Evolutionary conservation across 441 rosid species (phyloP).

Genomic region (Heliophila coronopifolia): DNA sequence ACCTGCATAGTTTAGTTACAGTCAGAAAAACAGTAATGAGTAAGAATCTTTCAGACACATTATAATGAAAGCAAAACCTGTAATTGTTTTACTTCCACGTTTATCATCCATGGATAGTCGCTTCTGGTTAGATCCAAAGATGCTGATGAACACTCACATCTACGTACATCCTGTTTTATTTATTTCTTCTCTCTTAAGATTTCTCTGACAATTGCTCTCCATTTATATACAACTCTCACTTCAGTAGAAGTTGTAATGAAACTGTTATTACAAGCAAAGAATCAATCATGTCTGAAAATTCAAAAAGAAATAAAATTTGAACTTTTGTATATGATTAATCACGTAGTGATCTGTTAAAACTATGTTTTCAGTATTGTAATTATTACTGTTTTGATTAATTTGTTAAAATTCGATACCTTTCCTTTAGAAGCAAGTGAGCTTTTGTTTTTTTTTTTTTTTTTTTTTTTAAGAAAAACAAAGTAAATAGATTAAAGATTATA

Average conservation of each 20-base stretch:
- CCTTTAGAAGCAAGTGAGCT: constrained; percentile 26
- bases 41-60: constrained; percentile 4
- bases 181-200: constrained; percentile 35
- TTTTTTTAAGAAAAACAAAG: background rate
- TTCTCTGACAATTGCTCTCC: constrained; percentile 31
- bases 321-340: constrained; percentile 2
- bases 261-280: constrained; percentile 30
- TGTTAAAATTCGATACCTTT: constrained; percentile 24
- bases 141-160: constrained; percentile 77
- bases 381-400: constrained; percentile 18
- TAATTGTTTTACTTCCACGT: constrained; percentile 26
- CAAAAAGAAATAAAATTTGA: background rate
- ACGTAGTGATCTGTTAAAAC: constrained; percentile 29
- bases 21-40: background rate
- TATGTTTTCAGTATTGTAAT: constrained; percentile 22
- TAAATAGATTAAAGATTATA: constrained; percentile 15
- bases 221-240: constrained; percentile 19
- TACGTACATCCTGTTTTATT: constrained; percentile 53
- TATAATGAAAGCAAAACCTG: constrained; percentile 14
- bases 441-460: background rate
- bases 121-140: constrained; percentile 61
- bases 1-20: constrained; percentile 18
- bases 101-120: constrained; percentile 43
- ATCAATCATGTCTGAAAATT: constrained; percentile 15
- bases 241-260: constrained; percentile 17